Conservation (phyloP, 2,329 filamentous ascomycete genomes). For the Fusarium sp. region DNA sequence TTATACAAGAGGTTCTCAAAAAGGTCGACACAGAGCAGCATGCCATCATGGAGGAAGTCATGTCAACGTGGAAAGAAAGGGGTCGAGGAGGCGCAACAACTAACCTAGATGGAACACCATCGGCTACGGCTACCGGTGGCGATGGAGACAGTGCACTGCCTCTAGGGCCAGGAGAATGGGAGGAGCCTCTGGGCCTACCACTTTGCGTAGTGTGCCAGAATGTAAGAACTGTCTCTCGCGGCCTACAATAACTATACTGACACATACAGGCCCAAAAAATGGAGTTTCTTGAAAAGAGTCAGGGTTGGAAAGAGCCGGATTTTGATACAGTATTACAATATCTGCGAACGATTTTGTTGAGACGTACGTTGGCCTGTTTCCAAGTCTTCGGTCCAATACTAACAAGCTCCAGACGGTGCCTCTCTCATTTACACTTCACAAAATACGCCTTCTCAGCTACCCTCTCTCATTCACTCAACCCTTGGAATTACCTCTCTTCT, state of each 20-base stretch:
- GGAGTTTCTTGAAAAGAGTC: constrained; percentile 86
- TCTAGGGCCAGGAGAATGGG: constrained; percentile 90
- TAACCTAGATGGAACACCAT: constrained; percentile 69
- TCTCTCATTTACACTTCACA: constrained; percentile 87
- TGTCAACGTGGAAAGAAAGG: constrained; percentile 80
- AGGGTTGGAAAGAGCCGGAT: constrained; percentile 93
- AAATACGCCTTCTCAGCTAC: constrained; percentile 78
- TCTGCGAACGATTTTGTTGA: constrained; percentile 86
- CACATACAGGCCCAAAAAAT: constrained; percentile 79
- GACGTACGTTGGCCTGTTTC: constrained; percentile 64
- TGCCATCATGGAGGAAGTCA: constrained; percentile 86
- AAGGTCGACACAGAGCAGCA: constrained; percentile 80
- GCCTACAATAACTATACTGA: constrained; percentile 34
- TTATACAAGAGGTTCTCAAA: constrained; percentile 80
- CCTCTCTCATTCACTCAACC: constrained; percentile 83
- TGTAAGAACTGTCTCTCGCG: constrained; percentile 58
- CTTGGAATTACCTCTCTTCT: constrained; percentile 86
- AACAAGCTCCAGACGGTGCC: constrained; percentile 70
- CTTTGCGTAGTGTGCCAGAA: constrained; percentile 97
- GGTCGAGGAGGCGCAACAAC: constrained; percentile 71
- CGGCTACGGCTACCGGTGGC: constrained; percentile 59
- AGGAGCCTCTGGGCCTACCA: constrained; percentile 85
- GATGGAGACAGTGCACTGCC: constrained; percentile 78
- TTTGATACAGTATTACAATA: constrained; percentile 97
- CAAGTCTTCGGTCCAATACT: constrained; percentile 14